These are phyloP conservation scores for Effrenium voratum DNA, from an alignment of 73 alveolate genomes.

Conservation along the genomic window DNA sequence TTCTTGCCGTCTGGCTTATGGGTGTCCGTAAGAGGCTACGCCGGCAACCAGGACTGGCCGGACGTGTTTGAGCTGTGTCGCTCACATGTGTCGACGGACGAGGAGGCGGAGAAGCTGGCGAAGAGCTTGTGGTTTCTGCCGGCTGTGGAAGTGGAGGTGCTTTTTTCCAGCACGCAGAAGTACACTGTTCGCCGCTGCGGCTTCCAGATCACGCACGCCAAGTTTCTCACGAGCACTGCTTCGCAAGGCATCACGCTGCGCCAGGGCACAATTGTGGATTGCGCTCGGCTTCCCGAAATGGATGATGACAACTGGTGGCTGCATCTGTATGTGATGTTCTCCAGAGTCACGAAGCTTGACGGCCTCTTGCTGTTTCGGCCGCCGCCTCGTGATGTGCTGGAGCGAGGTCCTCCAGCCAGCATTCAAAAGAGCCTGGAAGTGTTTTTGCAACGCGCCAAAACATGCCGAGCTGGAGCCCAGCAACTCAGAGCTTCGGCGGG, in stretches of 20 bases:
- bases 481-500: too few relatives aligned
- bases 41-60: neutral
- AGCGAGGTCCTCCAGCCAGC: too few relatives aligned
- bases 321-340: too few relatives aligned
- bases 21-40: neutral
- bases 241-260: conserved; percentile 34
- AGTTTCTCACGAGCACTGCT: conserved; percentile 23
- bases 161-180: neutral
- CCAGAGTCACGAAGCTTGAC: too few relatives aligned
- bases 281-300: conserved; percentile 10
- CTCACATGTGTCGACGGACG: neutral
- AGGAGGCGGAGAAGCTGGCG: neutral
- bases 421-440: too few relatives aligned
- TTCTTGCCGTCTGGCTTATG: conserved; percentile 20
- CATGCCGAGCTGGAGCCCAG: too few relatives aligned
- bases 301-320: conserved; percentile 35
- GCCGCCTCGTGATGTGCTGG: too few relatives aligned
- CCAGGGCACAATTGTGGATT: neutral
- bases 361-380: too few relatives aligned
- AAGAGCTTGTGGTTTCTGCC: conserved; percentile 3
- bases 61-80: neutral
- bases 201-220: neutral
- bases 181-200: conserved; percentile 7
- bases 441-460: too few relatives aligned
- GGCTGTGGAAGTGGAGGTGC: neutral